These are phyloP conservation scores for Saccharomycopsis sp. DNA, from an alignment of 805 yeast genomes.

Conservation along the genomic window DNA sequence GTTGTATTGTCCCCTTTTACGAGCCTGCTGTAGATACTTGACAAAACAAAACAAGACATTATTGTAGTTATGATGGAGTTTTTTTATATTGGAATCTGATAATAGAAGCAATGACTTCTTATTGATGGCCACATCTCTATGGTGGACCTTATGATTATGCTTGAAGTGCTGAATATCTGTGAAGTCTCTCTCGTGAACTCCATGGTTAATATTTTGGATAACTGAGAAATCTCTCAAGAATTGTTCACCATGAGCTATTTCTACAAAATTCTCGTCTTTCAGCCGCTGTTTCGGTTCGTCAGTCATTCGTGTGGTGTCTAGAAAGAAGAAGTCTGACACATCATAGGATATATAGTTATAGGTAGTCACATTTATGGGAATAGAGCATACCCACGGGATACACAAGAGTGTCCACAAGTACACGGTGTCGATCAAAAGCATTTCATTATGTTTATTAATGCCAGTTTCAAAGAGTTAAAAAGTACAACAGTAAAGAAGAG, in stretches of 20 bases:
- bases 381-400: background rate
- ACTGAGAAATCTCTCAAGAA: background rate
- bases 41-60: slow-evolving; percentile 17
- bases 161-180: background rate
- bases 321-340: slow-evolving; percentile 10
- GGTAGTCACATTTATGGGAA: slow-evolving; percentile 19
- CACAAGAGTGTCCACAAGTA: background rate
- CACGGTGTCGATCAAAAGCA: background rate
- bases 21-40: slow-evolving; percentile 8
- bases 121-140: background rate
- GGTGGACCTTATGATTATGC: background rate
- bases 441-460: background rate
- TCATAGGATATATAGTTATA: slow-evolving; percentile 17
- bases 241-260: background rate
- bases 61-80: slow-evolving; percentile 15
- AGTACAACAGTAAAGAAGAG: background rate
- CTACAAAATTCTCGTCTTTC: background rate
- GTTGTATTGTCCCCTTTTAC: background rate
- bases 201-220: background rate
- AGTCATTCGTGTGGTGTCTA: slow-evolving; percentile 1
- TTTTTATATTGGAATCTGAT: slow-evolving; percentile 5
- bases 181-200: background rate
- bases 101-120: slow-evolving; percentile 7
- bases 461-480: background rate
- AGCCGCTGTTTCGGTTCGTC: background rate